phyloP scores from a whole-genome alignment of 2,329 filamentous ascomycete species.

The Zasmidium citrigriseum region DNA sequence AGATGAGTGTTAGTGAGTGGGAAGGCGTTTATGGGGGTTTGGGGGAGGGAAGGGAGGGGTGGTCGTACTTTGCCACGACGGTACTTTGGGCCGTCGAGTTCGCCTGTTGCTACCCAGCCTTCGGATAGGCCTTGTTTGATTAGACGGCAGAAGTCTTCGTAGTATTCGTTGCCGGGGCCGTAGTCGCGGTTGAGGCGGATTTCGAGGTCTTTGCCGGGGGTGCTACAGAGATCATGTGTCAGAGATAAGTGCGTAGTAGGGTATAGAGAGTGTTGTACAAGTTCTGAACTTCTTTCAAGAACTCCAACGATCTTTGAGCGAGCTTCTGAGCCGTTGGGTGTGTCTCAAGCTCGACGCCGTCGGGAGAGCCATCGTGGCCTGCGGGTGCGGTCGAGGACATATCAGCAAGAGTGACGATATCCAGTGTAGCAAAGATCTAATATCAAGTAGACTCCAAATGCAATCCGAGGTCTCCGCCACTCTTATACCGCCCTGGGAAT shows the following conservation, averaged over 20 bases:
- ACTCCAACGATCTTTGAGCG: slow-evolving; percentile 22
- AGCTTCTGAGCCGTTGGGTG: slow-evolving; percentile 27
- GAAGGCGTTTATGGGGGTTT: neutral
- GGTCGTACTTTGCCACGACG: slow-evolving; percentile 44
- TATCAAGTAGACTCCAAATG: neutral
- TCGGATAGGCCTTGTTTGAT: slow-evolving; percentile 38
- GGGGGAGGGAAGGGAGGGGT: neutral
- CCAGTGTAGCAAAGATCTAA: neutral
- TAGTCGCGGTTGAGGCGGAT: slow-evolving; percentile 36
- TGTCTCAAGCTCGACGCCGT: slow-evolving; percentile 25
- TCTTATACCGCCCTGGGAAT: neutral
- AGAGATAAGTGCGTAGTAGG: neutral
- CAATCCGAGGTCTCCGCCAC: neutral
- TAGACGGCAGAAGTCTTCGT: slow-evolving; percentile 38
- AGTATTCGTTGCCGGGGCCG: slow-evolving; percentile 39
- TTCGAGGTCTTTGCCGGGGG: slow-evolving; percentile 39
- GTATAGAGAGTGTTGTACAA: slow-evolving; percentile 12
- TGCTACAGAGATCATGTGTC: slow-evolving; percentile 22
- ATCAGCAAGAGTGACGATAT: neutral
- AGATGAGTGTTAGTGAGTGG: neutral
- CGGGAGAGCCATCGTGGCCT: slow-evolving; percentile 26
- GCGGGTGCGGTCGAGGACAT: slow-evolving; percentile 11
- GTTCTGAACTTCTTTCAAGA: slow-evolving; percentile 27
- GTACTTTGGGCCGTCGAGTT: slow-evolving; percentile 48
- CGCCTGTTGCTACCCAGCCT: slow-evolving; percentile 40